Base-by-base conservation (phyloP, 805 yeast genomes). In the Teunomyces funiuensis region DNA sequence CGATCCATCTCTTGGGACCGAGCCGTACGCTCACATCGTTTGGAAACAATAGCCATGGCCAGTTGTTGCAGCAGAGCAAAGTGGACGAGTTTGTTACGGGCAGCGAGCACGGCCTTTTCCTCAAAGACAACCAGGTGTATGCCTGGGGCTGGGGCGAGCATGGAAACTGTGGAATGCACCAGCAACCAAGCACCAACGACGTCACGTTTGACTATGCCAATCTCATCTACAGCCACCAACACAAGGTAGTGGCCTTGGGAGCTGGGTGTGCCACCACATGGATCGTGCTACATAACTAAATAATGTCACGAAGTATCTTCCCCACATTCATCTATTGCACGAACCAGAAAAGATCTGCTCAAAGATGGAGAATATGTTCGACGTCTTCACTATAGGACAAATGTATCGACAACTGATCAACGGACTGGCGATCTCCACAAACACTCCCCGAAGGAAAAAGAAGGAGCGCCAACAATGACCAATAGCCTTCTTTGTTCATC, bases 61-160 rank as follows among this genome's bases (percentile, higher is more conserved):
- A 91, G 60, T 45, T 73, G 11, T 70, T 40, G 47, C 3, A 37
- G 1, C 38, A 33, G 4, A 22, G 27, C 3, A 28, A 33, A 7
- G 45, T 57, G 23, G 37, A 44, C 17, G 26, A 44, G 6, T 66
- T 69, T 40, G 67, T 71, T 1, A 73, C 79, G 5, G 99, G 99
- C 0, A 87, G 96, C 59, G 98, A 91, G 56, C 99, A 91, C 60
- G 95, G 93, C 0, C 52, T 89, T 13, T 51, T 77, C 8, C 55
- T 60, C 5, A n/a, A 33, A 1, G 48, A 57, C 11, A 51, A 60
- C 28, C 37, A 42, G 6, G 82, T 89, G 0, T 66, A 55, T 41
- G 75, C 90, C 2, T 93, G 98, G 98, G 99, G 99, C 0, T 91
- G 99, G 99, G 97, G 97, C 10, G 98, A 93, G 55, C 99, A 91